Evolutionary conservation across 2,329 filamentous ascomycete species (phyloP), one percentile per base, ranked within the genome.

Genomic region (Alternaria sp.): DNA sequence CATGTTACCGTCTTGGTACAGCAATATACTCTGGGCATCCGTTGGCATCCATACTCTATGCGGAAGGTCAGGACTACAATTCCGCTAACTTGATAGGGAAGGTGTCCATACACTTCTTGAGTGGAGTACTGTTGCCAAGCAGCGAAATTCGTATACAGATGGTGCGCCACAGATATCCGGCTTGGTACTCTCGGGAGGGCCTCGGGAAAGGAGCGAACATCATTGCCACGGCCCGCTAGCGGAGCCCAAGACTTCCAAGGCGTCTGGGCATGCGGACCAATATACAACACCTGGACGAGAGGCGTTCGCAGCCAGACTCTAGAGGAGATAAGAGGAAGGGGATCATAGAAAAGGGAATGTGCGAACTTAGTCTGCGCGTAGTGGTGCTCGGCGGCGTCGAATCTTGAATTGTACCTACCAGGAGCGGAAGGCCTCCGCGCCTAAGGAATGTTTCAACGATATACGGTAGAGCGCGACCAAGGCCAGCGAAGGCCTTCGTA

Each of bases 21-120:
- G 51, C 54, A 23, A 25, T 46, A 57, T 50, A 21, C 21, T 65
- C 62, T 65, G 54, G 65, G 62, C 62, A 52, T 11, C 13, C 21
- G 50, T 65, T 67, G 62, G 62, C 62, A 52, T 62, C 57, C 43
- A 67, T 59, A 21, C 65, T 67, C n/a, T 5, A 55, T 67, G 26
- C 12, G 62, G 65, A 67, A 67, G 65, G 65, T 67, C 59, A 36
- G 13, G 17, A 43, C 52, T 46, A 25, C 21, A 2, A n/a, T 17
- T 25, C n/a, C 23, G 8, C 55, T 65, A 65, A 58, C 61, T 52
- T 11, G 23, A 54, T 65, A 9, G 15, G 57, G 61, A 59, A 67
- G 65, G 62, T 67, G 44, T 12, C 19, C 7, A 17, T 57, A 40
- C 13, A 44, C n/a, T 28, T n/a, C 40, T 36, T 52, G 15, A 40